Percentiles rank a stretch among this genome's conserved stretches.
Evolutionary conservation across 2,329 filamentous ascomycete genomes (phyloP).

Genomic region (Raffaelea arxii): DNA sequence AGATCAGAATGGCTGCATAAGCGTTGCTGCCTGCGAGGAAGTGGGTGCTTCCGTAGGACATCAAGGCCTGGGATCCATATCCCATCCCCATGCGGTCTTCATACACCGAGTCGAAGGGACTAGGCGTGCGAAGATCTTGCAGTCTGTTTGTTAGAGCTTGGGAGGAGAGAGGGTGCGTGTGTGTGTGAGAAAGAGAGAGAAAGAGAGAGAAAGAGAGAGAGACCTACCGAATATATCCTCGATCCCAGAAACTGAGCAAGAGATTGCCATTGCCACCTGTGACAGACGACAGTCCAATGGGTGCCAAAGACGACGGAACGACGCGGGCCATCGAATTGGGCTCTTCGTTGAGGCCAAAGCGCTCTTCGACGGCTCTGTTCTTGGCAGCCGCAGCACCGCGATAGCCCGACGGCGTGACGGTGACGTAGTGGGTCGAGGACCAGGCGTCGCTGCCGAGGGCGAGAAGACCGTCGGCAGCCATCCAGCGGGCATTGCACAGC

Average conservation of each 20-base stretch:
- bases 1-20: slow-evolving; percentile 35
- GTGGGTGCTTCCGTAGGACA: slow-evolving; percentile 39
- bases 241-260: slow-evolving; percentile 42
- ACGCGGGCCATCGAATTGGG: slow-evolving; percentile 11
- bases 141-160: slow-evolving; percentile 25
- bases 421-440: slow-evolving; percentile 33
- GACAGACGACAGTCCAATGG: slow-evolving; percentile 25
- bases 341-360: slow-evolving; percentile 14
- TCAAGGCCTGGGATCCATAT: slow-evolving; percentile 34
- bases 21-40: slow-evolving; percentile 40
- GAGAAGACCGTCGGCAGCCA: slow-evolving; percentile 32
- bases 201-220: not conserved
- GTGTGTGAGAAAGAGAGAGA: too few species aligned
- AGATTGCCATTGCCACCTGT: slow-evolving; percentile 22
- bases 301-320: slow-evolving; percentile 33
- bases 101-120: slow-evolving; percentile 35
- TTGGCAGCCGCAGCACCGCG: slow-evolving; percentile 21
- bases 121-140: slow-evolving; percentile 39
- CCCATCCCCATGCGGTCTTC: slow-evolving; percentile 39
- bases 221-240: slow-evolving; percentile 33
- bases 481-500: slow-evolving; percentile 35
- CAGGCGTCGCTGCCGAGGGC: slow-evolving; percentile 35
- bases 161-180: too few species aligned
- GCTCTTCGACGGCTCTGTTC: slow-evolving; percentile 11
- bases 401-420: slow-evolving; percentile 34